Conservation (phyloP, 257 asterid species). For the Nyctanthes arbortristis region DNA sequence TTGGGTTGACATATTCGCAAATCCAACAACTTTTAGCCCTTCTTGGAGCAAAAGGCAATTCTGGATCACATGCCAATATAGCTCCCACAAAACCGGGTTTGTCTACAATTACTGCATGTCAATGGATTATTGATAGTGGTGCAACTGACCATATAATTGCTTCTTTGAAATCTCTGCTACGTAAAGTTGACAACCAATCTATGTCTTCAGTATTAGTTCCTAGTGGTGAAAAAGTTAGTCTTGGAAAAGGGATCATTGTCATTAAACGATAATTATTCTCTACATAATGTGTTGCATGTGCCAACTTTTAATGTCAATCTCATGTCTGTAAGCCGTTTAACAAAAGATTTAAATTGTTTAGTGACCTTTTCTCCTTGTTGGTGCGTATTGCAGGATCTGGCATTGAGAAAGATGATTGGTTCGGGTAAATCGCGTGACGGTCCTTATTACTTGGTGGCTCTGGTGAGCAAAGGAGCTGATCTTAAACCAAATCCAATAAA, state of each 20-base stretch:
- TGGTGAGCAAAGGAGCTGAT: not conserved
- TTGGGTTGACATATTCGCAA: too few relatives aligned
- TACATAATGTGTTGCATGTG: not conserved
- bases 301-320: not conserved
- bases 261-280: not conserved
- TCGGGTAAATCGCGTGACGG: not conserved
- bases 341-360: not conserved
- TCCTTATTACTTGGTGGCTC: not conserved
- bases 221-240: not conserved
- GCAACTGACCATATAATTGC: not conserved
- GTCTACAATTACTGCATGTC: too few relatives aligned
- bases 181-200: too few relatives aligned
- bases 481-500: too few relatives aligned
- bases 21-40: too few relatives aligned
- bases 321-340: not conserved
- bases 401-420: not conserved
- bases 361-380: not conserved
- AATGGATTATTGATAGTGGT: not conserved
- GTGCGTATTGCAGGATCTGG: not conserved
- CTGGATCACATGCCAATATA: not conserved
- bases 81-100: conserved; percentile 4
- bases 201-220: not conserved
- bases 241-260: not conserved
- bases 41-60: too few relatives aligned
- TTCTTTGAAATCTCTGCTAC: not conserved